Percentiles rank a stretch among this genome's conserved stretches.
Conservation (phyloP, 176 grass and related monocot species). For the Eleusine indica region DNA sequence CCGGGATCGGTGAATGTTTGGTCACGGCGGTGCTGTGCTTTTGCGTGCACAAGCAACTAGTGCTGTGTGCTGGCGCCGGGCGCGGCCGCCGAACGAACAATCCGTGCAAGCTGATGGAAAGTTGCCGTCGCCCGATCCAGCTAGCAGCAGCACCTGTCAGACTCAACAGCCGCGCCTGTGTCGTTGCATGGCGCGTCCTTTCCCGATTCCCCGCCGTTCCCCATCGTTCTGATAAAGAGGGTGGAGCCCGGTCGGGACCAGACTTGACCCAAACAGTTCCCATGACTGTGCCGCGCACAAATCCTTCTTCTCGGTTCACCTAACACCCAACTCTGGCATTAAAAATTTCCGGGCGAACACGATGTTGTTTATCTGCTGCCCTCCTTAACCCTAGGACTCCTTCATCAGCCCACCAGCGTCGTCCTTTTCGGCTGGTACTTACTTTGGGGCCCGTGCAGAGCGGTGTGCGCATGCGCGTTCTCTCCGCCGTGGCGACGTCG, state of each 20-base stretch:
- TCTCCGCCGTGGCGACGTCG: too few relatives aligned
- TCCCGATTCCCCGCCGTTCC: background rate
- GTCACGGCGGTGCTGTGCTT: background rate
- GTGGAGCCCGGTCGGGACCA: constrained; percentile 34
- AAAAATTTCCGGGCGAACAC: background rate
- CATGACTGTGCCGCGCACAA: background rate
- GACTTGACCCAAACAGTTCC: constrained; percentile 14
- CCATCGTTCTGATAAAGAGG: background rate
- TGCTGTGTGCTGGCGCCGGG: too few relatives aligned
- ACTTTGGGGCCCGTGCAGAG: background rate
- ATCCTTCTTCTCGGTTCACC: background rate
- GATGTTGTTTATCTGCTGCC: too few relatives aligned
- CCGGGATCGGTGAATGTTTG: background rate
- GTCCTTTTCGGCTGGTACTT: background rate
- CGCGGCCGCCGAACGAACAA: background rate
- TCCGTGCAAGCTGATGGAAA: background rate
- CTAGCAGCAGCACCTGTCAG: background rate
- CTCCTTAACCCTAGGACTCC: too few relatives aligned
- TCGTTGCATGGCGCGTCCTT: constrained; percentile 5
- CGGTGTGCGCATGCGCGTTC: too few relatives aligned
- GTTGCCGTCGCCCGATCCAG: background rate
- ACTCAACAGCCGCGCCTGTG: constrained; percentile 14
- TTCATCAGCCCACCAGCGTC: too few relatives aligned
- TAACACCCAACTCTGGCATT: background rate
- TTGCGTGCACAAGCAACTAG: background rate